Evolutionary conservation across 441 rosid species (phyloP).

Genomic region (Brassica balearica): DNA sequence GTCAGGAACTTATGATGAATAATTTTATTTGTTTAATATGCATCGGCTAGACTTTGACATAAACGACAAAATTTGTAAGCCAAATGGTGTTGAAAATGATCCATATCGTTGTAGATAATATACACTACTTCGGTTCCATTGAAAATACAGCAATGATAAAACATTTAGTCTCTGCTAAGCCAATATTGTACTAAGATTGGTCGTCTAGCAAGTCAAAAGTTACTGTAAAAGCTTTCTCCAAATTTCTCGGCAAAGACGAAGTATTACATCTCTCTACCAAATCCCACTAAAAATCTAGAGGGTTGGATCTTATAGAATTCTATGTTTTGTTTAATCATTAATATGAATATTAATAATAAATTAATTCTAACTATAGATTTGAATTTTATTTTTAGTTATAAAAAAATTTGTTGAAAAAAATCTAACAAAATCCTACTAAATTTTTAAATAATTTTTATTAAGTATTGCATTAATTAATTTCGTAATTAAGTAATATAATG

Average conservation of each 20-base stretch:
- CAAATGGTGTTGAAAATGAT: conserved; percentile 21
- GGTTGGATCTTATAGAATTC: background rate
- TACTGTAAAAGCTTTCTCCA: conserved; percentile 1
- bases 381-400: too few relatives aligned
- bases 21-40: conserved; percentile 18
- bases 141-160: background rate
- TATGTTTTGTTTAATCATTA: background rate
- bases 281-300: background rate
- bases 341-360: too few relatives aligned
- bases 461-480: too few relatives aligned
- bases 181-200: background rate
- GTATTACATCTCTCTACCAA: background rate
- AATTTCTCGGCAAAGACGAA: background rate
- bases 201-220: background rate
- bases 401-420: too few relatives aligned
- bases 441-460: too few relatives aligned
- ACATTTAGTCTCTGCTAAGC: background rate
- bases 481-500: too few relatives aligned
- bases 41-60: background rate
- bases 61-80: conserved; percentile 27
- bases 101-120: conserved; percentile 6
- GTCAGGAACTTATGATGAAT: background rate
- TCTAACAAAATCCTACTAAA: too few relatives aligned
- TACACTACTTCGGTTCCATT: conserved; percentile 9
- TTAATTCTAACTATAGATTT: too few relatives aligned